These are phyloP conservation scores for Alectoria sarmentosa DNA, from an alignment of 495 filamentous ascomycete species.

Conservation along the genomic window DNA sequence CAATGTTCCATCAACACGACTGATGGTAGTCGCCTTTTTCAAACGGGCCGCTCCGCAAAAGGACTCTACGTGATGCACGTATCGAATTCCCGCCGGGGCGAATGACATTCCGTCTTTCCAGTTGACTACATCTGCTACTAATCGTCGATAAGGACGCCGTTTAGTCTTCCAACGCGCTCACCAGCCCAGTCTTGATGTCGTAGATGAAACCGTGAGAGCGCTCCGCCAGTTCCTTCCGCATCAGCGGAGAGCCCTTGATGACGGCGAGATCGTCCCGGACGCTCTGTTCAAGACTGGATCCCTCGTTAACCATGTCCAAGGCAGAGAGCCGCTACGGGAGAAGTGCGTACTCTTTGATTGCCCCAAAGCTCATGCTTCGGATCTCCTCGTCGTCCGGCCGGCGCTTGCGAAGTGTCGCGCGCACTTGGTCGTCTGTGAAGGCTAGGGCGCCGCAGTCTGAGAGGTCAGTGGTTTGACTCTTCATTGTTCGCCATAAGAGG, in stretches of 20 bases:
- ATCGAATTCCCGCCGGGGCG: too few species aligned
- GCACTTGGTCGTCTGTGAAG: slow-evolving; percentile 16
- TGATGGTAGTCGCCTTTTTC: too few species aligned
- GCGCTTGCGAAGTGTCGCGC: slow-evolving; percentile 2
- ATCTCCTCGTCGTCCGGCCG: neutral
- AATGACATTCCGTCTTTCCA: too few species aligned
- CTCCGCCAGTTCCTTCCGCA: slow-evolving; percentile 27
- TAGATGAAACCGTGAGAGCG: slow-evolving; percentile 27
- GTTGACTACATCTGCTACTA: too few species aligned
- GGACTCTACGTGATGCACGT: too few species aligned
- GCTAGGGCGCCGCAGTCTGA: slow-evolving; percentile 20
- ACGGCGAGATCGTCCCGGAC: slow-evolving; percentile 28
- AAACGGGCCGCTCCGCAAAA: too few species aligned
- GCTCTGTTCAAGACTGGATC: slow-evolving; percentile 24
- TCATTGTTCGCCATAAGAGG: neutral
- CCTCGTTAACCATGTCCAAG: neutral
- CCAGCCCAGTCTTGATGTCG: slow-evolving; percentile 32
- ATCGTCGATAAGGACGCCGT: too few species aligned
- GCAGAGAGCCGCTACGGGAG: neutral
- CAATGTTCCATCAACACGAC: too few species aligned
- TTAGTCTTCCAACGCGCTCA: slow-evolving; percentile 12
- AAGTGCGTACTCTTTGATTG: slow-evolving; percentile 14
- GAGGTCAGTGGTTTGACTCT: neutral
- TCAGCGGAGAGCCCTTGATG: slow-evolving; percentile 23
- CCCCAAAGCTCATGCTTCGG: slow-evolving; percentile 21